Evolutionary conservation across 371 early-diverging fungal species (phyloP), one percentile per base, ranked within the genome.

Genomic region (Mucor sp.): DNA sequence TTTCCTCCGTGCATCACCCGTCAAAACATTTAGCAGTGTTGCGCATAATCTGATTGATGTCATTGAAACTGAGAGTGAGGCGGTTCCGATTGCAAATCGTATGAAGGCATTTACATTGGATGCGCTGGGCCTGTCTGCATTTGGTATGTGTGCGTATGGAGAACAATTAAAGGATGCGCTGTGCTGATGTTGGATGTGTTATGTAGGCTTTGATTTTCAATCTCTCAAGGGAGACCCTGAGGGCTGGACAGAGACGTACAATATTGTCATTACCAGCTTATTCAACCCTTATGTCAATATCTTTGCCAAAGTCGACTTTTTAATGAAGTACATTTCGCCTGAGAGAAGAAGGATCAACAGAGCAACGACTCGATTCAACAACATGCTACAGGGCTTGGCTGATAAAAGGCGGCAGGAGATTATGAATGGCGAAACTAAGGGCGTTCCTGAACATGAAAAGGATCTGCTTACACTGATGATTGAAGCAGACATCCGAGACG

Each of bases 41-140:
- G 55, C 67, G 58, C 50, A 47, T 8, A 68, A 69, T 17, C 48
- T 69, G 0, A 71, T 78, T 30, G 19, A 58, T 0, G 23, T 60
- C 0, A 69, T 79, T 35, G 74, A 81, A 21, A 30, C 55, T 6
- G 27, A 44, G 8, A 50, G 58, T 4, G 67, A 62, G 12, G 23
- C 28, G 0, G 39, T 70, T 14, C 30, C 43, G 27, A 62, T 73
- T 1, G 19, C 62, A 4, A 48, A 59, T 8, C 25, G 60, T 7
- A 67, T 75, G 68, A 67, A 67, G 21, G 32, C 63, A 9, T 64
- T 77, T 23, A 77, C 81, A n/a, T 43, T 81, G 23, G 81, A 81
- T 62, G 72, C 68, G 0, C 50, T 81, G 9, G 81, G 81, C 4
- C 39, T 66, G 14, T 67, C 79, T 43, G 74, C 67, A 15, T 81